Evolutionary conservation across 768 basidiomycete genomes (phyloP), one percentile per base, ranked within the genome.

Genomic region (Infundibulicybe gibba): DNA sequence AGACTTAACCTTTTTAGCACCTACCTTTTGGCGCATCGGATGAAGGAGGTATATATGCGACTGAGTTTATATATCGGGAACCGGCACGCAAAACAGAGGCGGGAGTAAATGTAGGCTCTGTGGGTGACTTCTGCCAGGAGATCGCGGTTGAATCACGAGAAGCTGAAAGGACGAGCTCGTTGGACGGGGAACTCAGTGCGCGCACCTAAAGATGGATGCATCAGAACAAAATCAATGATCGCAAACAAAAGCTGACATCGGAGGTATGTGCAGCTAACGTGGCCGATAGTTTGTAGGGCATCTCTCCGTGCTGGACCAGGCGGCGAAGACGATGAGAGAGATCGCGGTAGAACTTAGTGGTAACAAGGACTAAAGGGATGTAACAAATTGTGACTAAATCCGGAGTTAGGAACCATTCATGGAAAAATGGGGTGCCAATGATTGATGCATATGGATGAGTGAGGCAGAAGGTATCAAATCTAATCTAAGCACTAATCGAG

Each of bases 91-190:
- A 69, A 41, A 80, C 71, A 20, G 72, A 67, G 33, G 71, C 65
- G n/a, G 77, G 76, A 5, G 67, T 61, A 61, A 91, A 90, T 6
- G 71, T 58, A 21, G 71, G 64, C 37, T 69, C 62, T 47, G 70
- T 54, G 37, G 77, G 64, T 33, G 73, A 56, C 61, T 80, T 77
- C 46, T 75, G 71, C 95, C 94, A 98, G 25, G 83, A 74, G 61
- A 94, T 90, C 54, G 92, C 89, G 35, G 92, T 90, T 13, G 88
- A 74, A 75, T 97, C 94, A 61, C 94, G 83, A 40, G 94, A 97
- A 50, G 87, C 89, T 16, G 94, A 97, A 51, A 98, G 75, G 53
- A 97, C 71, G 52, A 92, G 75, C 55, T 82, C 72, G 64, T 89
- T 72, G 21, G 81, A 80, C 32, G 92, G 90, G 38, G 90, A 82